Evolutionary conservation across 371 early-diverging fungal species (phyloP).

Genomic region (Syncephalis fuscata): DNA sequence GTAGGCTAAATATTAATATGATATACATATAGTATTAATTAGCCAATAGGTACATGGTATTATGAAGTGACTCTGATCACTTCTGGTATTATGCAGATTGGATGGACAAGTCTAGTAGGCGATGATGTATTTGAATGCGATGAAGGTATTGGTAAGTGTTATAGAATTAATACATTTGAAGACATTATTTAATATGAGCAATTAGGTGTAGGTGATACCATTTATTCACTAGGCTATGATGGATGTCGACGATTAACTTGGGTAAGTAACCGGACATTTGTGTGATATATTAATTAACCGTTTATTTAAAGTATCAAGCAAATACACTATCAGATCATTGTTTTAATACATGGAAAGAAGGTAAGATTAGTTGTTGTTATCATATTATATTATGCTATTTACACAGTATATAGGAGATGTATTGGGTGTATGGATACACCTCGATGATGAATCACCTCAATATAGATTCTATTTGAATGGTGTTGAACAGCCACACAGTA

Average conservation of each 20-base stretch:
- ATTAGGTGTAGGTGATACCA: neutral
- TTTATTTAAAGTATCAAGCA: no score
- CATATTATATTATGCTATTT: no score
- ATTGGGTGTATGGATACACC: no score
- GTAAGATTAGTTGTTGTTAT: no score
- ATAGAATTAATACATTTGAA: neutral
- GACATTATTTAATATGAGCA: neutral
- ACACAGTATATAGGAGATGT: no score
- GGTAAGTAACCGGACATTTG: neutral
- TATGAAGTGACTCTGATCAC: conserved; percentile 32
- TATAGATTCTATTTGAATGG: no score
- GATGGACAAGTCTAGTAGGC: conserved; percentile 31
- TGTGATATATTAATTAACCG: no score
- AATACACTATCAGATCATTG: no score
- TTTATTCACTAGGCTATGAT: neutral
- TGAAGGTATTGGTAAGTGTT: conserved; percentile 25
- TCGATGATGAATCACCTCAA: no score
- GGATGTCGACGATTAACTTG: neutral
- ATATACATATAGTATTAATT: neutral
- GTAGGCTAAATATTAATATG: conserved; percentile 20
- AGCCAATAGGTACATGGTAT: conserved; percentile 14
- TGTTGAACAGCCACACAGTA: no score
- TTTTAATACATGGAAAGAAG: no score
- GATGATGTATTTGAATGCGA: conserved; percentile 34
- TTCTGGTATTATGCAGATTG: conserved; percentile 40